phyloP scores from a whole-genome alignment of 2,329 filamentous ascomycete genomes.

The Akanthomyces lecanii region DNA sequence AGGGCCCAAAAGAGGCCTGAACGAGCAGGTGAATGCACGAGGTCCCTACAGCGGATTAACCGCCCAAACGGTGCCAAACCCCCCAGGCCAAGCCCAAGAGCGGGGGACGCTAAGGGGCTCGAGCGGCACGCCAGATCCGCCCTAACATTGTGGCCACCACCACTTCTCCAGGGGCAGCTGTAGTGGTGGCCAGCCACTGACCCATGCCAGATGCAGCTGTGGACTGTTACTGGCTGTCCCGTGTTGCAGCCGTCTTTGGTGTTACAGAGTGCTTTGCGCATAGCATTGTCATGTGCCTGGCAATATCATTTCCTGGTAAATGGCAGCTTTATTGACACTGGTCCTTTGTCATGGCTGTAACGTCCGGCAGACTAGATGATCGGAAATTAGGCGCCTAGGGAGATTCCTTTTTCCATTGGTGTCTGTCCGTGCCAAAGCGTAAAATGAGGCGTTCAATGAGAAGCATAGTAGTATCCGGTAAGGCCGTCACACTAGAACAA shows the following conservation, averaged over 20 bases:
- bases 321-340: neutral
- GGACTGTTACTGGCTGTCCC: neutral
- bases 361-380: neutral
- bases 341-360: neutral
- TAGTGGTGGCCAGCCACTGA: slow-evolving; percentile 1
- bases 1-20: neutral
- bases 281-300: slow-evolving; percentile 11
- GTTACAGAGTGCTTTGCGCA: slow-evolving; percentile 4
- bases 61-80: neutral
- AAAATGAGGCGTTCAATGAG: neutral
- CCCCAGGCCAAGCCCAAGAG: slow-evolving; percentile 12
- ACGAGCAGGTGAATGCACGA: neutral
- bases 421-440: neutral
- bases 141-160: neutral
- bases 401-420: neutral
- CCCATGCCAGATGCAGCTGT: neutral
- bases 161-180: slow-evolving; percentile 3
- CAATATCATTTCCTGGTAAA: neutral
- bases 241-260: neutral
- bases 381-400: neutral
- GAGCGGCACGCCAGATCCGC: slow-evolving; percentile 9
- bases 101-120: slow-evolving; percentile 12
- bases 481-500: neutral
- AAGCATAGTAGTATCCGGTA: neutral
- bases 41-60: neutral